Evolutionary conservation across 805 yeast species (phyloP), one percentile per base, ranked within the genome.

Genomic region (Starmera pachycereana): DNA sequence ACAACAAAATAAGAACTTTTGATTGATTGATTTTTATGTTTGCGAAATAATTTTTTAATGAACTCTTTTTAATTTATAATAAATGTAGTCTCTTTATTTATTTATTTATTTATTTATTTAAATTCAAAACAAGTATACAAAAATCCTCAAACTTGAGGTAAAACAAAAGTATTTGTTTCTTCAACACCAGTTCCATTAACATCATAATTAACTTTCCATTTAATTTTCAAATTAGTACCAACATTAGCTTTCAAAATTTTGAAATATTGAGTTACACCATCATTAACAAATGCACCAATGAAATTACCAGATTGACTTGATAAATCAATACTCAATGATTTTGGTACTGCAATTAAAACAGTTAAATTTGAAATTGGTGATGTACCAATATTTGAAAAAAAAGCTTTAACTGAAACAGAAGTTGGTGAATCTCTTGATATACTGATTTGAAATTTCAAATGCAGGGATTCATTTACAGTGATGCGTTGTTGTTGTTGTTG

Each of bases 321-420:
- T 54, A 84, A 68, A 39, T 65, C 69, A 46, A 84, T 65, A 37
- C 65, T 65, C 52, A 79, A 71, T 8, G 71, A 53, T 51, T 77
- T 79, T 40, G 94, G 86, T 29, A 78, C 87, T 0, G 95, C 92
- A 32, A 82, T 58, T 53, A 76, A 66, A 48, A 81, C 74, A 43
- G 74, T 72, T 35, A 84, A 57, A 42, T 70, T 67, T 8, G 71
- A 58, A 29, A 82, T 57, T 12, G 72, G 57, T 8, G 64, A 48
- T 35, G 66, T 51, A 36, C 67, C 62, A 8, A 63, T 44, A 58
- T 81, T 82, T 37, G 82, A 68, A 50, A 78, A 71, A 38, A 58
- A 55, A 9, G 75, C 68, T 29, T 64, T 65, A 8, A 82, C 71
- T 25, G 57, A 56, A 32, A 74, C 54, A 2, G 62, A 56, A 22